Evolutionary conservation across 306 rosid species (phyloP), one percentile per base, ranked within the genome.

Genomic region (Gillenia trifoliata): DNA sequence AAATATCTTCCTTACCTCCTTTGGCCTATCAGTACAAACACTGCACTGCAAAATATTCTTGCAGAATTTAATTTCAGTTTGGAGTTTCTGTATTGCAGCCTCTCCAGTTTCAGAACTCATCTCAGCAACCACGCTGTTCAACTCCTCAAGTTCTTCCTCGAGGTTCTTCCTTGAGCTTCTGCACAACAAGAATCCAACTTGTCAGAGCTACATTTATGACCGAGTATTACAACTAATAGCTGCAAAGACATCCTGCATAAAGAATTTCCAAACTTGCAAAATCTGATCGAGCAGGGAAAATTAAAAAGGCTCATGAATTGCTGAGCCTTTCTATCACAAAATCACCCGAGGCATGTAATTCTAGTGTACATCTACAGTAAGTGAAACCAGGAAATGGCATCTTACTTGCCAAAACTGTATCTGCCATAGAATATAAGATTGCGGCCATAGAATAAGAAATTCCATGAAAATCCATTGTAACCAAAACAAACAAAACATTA

Each of bases 1-100:
- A 60, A 55, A 67, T 49, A 63, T 70, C 33, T 63, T 67, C 69
- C 77, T 75, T 73, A 94, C 99, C 99, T 94, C 99, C 85, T 94
- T 94, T 9, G 97, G 99, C 66, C 97, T 94, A 81, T 94, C 97
- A 43, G 90, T 86, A 77, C 97, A 94, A 64, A 92, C 96, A 19
- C 93, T 91, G 75, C 99, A 94, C 85, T 94, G 92, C 76, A 94
- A 84, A 84, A 94, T 84, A 72, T 89, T 81, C 82, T 94, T 92
- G 88, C 91, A 94, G 49, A 82, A 80, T 71, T 81, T 84, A 30
- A 93, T 89, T 75, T 93, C 98, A 60, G 87, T 89, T 80, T 93
- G 94, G 43, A 93, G 93, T 71, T 87, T 92, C 87, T 87, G 92
- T 64, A 90, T 73, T 50, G 96, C 91, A 15, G 89, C 80, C 79